Base-by-base conservation (phyloP, 116 monocot species). In the Posidonia oceanica region DNA sequence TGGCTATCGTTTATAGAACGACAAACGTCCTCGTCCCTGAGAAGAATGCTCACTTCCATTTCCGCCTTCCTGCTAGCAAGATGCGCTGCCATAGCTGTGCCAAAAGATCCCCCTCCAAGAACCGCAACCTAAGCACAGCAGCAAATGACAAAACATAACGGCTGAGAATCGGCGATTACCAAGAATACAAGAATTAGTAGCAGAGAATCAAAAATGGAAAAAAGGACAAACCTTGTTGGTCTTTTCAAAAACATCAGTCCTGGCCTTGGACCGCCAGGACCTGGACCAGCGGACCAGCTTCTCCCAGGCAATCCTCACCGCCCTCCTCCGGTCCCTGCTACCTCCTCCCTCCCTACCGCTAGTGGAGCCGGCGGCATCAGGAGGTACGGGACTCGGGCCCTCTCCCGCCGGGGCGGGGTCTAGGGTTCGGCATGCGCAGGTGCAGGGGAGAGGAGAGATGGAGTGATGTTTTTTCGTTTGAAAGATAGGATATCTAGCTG, bases 241-340 rank as follows among this genome's bases (percentile, higher is more conserved):
- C 21, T 69, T 68, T 71, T 95, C 81, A 36, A 95, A 79, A 52
- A 91, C 82, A 61, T 88, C 91, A 63, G 59, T 78, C 55, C 78
- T 86, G 38, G 81, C 79, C 68, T 75, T 86, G 38, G 88, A 88
- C 15, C 91, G 83, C 91, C 86, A 95, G 2, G 88, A 96, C 36
- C 91, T 84, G 20, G 95, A 96, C 95, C 95, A 96, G 16, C 91
- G 86, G 4, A 96, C 88, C 39, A 96, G 77, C 83, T 96, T 96
- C 88, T 96, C 95, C 95, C 91, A 96, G 16, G 95, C 95, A 41
- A 91, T 76, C 68, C 83, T 62, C 72, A 96, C 95, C 52, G 75
- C 81, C 56, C 70, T 72, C 57, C 86, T 68, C 75, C 86, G 73
- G 48, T 94, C 90, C 66, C 63, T 81, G 3, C 75, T 72, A 5